These are phyloP conservation scores for Trichocomaceae sp. DNA, from an alignment of 2,329 filamentous ascomycete species.

Conservation along the genomic window DNA sequence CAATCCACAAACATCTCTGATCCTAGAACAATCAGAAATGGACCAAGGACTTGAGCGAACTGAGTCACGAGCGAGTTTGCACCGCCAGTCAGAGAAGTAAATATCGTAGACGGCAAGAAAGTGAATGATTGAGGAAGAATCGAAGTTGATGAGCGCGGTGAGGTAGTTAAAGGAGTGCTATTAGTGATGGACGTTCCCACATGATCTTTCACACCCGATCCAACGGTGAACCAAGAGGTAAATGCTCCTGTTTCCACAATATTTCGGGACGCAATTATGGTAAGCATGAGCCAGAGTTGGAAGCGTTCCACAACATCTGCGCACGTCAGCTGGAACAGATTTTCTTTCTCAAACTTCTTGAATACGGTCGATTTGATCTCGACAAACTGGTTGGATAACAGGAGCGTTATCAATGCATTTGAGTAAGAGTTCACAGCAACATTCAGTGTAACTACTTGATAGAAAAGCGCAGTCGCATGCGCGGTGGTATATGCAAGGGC, in stretches of 20 bases:
- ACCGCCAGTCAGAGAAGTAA: constrained; percentile 35
- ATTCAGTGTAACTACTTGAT: constrained; percentile 95
- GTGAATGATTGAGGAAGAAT: constrained; percentile 89
- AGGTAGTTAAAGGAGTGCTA: constrained; percentile 51
- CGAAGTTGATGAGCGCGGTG: constrained; percentile 53
- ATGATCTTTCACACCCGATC: constrained; percentile 25
- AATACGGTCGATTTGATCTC: constrained; percentile 98
- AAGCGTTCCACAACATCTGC: constrained; percentile 96
- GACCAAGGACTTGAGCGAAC: constrained; percentile 75
- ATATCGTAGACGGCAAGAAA: constrained; percentile 55
- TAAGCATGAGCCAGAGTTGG: constrained; percentile 93
- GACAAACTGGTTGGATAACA: constrained; percentile 96
- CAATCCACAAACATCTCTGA: constrained; percentile 96
- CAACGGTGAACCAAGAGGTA: constrained; percentile 44
- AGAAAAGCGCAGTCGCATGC: constrained; percentile 84
- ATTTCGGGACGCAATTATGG: constrained; percentile 93
- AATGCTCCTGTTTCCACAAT: constrained; percentile 91
- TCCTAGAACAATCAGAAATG: constrained; percentile 87
- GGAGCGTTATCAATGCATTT: constrained; percentile 82
- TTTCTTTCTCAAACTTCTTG: constrained; percentile 98
- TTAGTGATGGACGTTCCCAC: constrained; percentile 30
- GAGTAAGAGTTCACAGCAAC: constrained; percentile 98
- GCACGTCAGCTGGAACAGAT: constrained; percentile 91
- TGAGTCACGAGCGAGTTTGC: constrained; percentile 39
- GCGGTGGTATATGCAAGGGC: constrained; percentile 80